Conservation (phyloP, 352 stramenopile genomes). For the Globisporangium nagaii region DNA sequence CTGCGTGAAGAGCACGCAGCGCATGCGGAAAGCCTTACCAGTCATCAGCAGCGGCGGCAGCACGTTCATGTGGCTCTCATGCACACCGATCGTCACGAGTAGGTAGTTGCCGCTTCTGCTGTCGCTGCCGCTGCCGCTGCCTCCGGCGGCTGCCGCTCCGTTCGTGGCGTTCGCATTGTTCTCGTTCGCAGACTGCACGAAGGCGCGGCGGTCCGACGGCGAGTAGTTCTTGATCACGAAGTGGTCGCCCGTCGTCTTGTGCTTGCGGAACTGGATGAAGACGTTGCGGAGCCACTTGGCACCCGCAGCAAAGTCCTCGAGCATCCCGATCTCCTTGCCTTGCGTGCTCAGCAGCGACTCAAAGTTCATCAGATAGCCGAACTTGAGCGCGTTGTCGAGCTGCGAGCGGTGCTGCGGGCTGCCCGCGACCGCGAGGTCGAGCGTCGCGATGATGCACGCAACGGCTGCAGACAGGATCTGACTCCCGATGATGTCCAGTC, state of each 20-base stretch:
- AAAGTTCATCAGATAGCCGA: conserved; percentile 77
- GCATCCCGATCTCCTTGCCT: conserved; percentile 94
- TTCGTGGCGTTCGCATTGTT: conserved; percentile 8
- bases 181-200: conserved; percentile 11
- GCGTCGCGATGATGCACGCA: conserved; percentile 57
- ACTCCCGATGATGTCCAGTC: conserved; percentile 61
- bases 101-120: conserved; percentile 23
- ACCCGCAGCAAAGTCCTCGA: conserved; percentile 86
- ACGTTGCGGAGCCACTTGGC: conserved; percentile 78
- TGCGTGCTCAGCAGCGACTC: conserved; percentile 87
- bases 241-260: conserved; percentile 29
- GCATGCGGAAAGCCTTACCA: conserved; percentile 48
- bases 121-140: not conserved
- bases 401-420: conserved; percentile 55
- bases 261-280: conserved; percentile 68
- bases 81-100: conserved; percentile 61
- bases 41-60: conserved; percentile 38
- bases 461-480: conserved; percentile 69
- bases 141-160: not conserved
- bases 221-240: conserved; percentile 62
- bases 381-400: conserved; percentile 41
- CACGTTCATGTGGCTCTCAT: conserved; percentile 41
- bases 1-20: conserved; percentile 72
- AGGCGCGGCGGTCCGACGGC: conserved; percentile 22
- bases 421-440: conserved; percentile 56